These are phyloP conservation scores for Coemansia sp. DNA, from an alignment of 192 early-diverging fungal species.

Conservation along the genomic window DNA sequence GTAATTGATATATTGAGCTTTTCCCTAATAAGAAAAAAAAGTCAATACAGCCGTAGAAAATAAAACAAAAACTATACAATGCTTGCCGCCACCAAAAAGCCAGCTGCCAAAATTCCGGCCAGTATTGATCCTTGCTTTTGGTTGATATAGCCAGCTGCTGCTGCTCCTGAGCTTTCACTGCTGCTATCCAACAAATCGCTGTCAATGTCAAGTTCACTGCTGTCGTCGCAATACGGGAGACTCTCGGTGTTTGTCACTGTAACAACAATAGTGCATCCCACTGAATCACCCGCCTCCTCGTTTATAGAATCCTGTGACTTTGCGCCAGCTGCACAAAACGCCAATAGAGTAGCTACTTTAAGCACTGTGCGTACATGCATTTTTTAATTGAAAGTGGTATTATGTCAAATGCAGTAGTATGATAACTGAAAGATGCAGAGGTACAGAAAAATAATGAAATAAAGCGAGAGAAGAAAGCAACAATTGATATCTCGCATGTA, in stretches of 20 bases:
- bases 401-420: too few relatives aligned
- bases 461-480: not conserved
- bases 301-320: not conserved
- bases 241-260: constrained; percentile 5
- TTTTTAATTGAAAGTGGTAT: not conserved
- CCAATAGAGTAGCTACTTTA: not conserved
- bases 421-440: too few relatives aligned
- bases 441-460: not conserved
- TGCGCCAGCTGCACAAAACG: not conserved
- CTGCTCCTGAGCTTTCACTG: not conserved
- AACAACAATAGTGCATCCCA: constrained; percentile 1
- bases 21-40: not conserved
- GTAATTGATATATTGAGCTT: too few relatives aligned
- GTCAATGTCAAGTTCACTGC: not conserved
- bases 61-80: constrained; percentile 3
- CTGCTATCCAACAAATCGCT: not conserved
- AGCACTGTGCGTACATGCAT: not conserved
- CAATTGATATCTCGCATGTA: too few relatives aligned
- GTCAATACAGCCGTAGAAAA: not conserved
- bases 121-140: not conserved
- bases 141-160: not conserved
- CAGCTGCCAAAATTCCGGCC: not conserved
- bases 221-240: not conserved
- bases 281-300: not conserved
- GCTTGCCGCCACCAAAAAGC: constrained; percentile 5